Evolutionary conservation across 139 green algal genomes (phyloP), one percentile per base, ranked within the genome.

Genomic region (Auxenochlorella pyrenoidosa): DNA sequence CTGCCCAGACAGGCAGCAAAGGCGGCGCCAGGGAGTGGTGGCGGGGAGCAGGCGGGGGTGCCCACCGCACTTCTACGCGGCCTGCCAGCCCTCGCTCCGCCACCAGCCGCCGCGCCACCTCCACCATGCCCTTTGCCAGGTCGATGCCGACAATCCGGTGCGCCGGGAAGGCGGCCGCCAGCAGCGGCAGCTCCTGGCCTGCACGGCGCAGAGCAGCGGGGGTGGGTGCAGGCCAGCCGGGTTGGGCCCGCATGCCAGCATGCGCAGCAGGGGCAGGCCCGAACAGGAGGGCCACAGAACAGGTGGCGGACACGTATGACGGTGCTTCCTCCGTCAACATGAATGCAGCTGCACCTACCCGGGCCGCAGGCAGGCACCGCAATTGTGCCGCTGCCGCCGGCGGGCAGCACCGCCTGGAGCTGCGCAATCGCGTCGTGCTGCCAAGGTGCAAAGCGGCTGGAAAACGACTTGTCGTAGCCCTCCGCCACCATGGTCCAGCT

Each of bases 111-210:
- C 58, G 75, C 2, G 88, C 88, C 51, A 83, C 68, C 32, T 44
- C 73, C 26, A 88, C 83, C 88, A 91, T 91, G 40, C 88, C 88
- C 63, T 91, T 83, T 24, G 88, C 78, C 77, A 91, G 54, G 54
- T 91, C 88, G 5, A 91, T 41, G 38, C 88, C 88, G 63, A 91
- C 63, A 36, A 91, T 85, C 30, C 60, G 51, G 73, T 73, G n/a
- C 30, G 13, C 63, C 54, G 58, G 88, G 68, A 47, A 91, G 54
- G 72, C 38, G 3, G 79, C 59, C 12, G 88, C 88, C 38, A 91
- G 65, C 54, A 91, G 81, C 26, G 82, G 32, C 65, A 91, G 83
- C 77, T 91, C 88, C 26, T 89, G 88, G 18, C 88, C 88, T 90
- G 75, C 65, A 41, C 6, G 15, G 8, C 5, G 68, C 5, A 4